Conservation (phyloP, 306 rosid species). For the Prunus persica region Prunus_persica_NCBIv2 NC_034010.1:21995001-21995500, state of each 20-base stretch:
- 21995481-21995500: conserved; percentile 72
- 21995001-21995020: conserved; percentile 93
- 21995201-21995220: conserved; percentile 64
- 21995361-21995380: conserved; percentile 94
- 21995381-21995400: conserved; percentile 73
- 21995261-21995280: conserved; percentile 78
- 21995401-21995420: conserved; percentile 63
- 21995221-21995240: conserved; percentile 86
- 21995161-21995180: conserved; percentile 14
- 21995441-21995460: conserved; percentile 68
- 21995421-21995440: conserved; percentile 67
- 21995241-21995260: conserved; percentile 62
- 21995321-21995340: conserved; percentile 32
- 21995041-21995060: conserved; percentile 14
- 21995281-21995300: conserved; percentile 90
- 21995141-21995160: conserved; percentile 7
- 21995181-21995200: conserved; percentile 19
- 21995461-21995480: conserved; percentile 85
- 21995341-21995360: conserved; percentile 69
- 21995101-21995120: conserved; percentile 1
- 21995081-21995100: neutral
- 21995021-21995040: conserved; percentile 85
- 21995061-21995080: conserved; percentile 14
- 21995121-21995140: neutral
- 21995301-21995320: conserved; percentile 57